Percentiles rank a stretch among this genome's conserved stretches.
Evolutionary conservation across 2,329 filamentous ascomycete genomes (phyloP).

Genomic region (Venturia asperata): DNA sequence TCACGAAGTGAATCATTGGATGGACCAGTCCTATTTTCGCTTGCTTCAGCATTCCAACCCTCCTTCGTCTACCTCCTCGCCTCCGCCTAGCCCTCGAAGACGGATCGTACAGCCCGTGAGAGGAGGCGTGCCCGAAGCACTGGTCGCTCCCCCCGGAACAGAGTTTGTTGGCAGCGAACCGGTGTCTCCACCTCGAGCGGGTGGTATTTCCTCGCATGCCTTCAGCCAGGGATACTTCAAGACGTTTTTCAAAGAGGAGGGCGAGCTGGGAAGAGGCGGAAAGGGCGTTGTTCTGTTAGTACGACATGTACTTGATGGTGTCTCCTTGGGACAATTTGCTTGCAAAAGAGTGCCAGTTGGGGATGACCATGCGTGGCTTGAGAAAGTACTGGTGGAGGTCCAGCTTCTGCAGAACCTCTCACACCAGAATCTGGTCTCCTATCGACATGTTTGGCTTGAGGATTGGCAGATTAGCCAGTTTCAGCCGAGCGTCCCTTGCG

Average conservation of each 20-base stretch:
- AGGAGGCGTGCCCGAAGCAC: constrained; percentile 30
- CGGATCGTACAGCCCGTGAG: constrained; percentile 32
- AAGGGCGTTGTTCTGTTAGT: constrained; percentile 95
- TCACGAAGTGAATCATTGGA: constrained; percentile 42
- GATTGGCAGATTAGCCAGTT: constrained; percentile 76
- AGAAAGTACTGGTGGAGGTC: constrained; percentile 90
- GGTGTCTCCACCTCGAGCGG: constrained; percentile 34
- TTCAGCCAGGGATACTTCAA: constrained; percentile 92
- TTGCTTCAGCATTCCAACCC: constrained; percentile 65
- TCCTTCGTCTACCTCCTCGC: constrained; percentile 41
- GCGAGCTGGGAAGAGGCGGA: constrained; percentile 77
- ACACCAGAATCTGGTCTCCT: constrained; percentile 92
- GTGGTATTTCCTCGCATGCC: constrained; percentile 75
- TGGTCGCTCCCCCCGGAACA: constrained; percentile 48
- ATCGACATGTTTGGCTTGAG: constrained; percentile 95
- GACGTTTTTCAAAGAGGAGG: constrained; percentile 85
- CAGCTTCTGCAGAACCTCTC: constrained; percentile 85
- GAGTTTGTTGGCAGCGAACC: constrained; percentile 43
- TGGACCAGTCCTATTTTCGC: constrained; percentile 84
- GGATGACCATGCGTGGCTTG: constrained; percentile 89
- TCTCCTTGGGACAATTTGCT: constrained; percentile 81
- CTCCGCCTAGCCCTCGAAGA: constrained; percentile 45
- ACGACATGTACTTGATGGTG: constrained; percentile 82
- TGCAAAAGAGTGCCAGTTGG: constrained; percentile 94
- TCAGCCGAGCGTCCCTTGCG: constrained; percentile 84